Conservation (phyloP, 2,329 filamentous ascomycete genomes). For the Blastomyces emzantsi region DNA sequence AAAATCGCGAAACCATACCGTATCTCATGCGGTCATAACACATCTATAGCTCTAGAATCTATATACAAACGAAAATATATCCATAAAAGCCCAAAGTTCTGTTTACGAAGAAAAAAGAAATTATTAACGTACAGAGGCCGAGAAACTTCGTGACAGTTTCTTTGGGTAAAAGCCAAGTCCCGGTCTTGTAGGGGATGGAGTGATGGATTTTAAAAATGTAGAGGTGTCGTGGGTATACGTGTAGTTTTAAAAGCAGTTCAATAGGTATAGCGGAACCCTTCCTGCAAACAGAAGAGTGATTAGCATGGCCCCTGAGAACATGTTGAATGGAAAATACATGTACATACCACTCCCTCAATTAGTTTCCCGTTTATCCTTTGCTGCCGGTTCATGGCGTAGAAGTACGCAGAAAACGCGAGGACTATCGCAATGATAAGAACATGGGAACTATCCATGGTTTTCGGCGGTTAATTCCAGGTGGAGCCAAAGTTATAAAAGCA, state of each 20-base stretch:
- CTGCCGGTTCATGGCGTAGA: conserved; percentile 43
- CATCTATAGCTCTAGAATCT: no score
- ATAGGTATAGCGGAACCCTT: conserved; percentile 29
- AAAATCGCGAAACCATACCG: background rate
- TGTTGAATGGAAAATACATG: background rate
- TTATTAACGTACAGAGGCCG: no score
- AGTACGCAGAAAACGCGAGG: conserved; percentile 44
- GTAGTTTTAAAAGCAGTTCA: conserved; percentile 16
- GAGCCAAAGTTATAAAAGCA: background rate
- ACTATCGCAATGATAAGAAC: conserved; percentile 50
- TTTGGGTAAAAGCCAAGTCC: no score
- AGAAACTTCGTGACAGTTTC: no score
- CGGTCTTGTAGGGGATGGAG: no score
- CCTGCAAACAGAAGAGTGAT: conserved; percentile 15
- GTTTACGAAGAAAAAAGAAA: no score
- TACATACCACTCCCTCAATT: conserved; percentile 40
- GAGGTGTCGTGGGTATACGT: no score
- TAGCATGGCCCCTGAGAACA: background rate
- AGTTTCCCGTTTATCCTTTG: conserved; percentile 41
- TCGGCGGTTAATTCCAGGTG: background rate
- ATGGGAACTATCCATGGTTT: conserved; percentile 39
- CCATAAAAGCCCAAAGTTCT: background rate
- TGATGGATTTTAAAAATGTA: no score
- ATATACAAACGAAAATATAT: background rate
- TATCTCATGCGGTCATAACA: background rate